These are phyloP conservation scores for Lippia alba DNA, from an alignment of 305 asterid species.

Conservation along the genomic window DNA sequence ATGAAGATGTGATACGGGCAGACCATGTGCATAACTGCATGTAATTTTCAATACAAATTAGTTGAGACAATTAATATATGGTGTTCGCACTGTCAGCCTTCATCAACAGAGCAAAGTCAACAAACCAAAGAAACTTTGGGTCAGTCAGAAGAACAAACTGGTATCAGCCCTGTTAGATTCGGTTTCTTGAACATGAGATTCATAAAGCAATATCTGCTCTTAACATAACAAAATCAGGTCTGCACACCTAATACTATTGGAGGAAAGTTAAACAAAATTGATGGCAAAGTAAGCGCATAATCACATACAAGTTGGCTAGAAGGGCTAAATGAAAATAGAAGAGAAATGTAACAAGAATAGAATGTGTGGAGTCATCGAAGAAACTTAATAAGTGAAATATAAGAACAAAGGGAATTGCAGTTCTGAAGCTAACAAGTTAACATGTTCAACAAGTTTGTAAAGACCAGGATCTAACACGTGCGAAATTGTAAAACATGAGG, in stretches of 20 bases:
- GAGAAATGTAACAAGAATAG: not conserved
- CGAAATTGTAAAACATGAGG: not conserved
- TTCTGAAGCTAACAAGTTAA: not conserved
- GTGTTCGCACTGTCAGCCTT: too few relatives aligned
- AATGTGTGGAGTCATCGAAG: not conserved
- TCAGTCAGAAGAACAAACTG: too few relatives aligned
- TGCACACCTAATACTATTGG: not conserved
- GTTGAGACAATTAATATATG: not conserved
- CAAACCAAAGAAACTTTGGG: too few relatives aligned
- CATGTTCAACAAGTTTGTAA: not conserved
- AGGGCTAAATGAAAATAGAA: not conserved
- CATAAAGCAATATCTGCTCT: not conserved
- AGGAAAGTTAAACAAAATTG: too few relatives aligned
- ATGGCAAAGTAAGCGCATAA: not conserved
- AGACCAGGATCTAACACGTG: not conserved
- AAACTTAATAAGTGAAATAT: not conserved
- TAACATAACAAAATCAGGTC: not conserved
- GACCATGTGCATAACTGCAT: constrained; percentile 87
- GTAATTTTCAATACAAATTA: constrained; percentile 35
- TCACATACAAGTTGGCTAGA: not conserved
- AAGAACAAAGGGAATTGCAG: not conserved
- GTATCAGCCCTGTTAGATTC: too few relatives aligned
- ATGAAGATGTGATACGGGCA: constrained; percentile 73
- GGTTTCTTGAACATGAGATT: too few relatives aligned
- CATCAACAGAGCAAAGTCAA: too few relatives aligned